Evolutionary conservation across 2,329 filamentous ascomycete genomes (phyloP).

Genomic region (Diaporthe batatas): DNA sequence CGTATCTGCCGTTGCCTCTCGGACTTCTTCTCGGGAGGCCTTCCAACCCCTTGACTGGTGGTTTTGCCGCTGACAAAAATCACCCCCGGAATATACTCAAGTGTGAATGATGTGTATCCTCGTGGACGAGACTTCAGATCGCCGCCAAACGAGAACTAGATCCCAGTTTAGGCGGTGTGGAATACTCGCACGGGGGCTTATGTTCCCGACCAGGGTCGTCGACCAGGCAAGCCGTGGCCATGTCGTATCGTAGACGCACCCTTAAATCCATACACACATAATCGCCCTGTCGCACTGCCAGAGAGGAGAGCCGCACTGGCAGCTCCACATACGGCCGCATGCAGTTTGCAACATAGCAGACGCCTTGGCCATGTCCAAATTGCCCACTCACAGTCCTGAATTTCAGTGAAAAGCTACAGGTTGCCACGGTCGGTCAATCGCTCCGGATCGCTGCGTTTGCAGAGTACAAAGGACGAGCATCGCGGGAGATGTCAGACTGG

Average conservation of each 20-base stretch:
- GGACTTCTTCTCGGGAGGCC: conserved; percentile 26
- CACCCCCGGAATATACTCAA: neutral
- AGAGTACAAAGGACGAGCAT: neutral
- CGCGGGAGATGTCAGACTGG: neutral
- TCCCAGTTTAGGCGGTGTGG: neutral
- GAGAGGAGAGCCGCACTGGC: too few relatives aligned
- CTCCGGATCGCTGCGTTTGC: neutral
- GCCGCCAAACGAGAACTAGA: neutral
- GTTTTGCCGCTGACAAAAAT: conserved; percentile 7
- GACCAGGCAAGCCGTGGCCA: too few relatives aligned
- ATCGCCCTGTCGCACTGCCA: neutral
- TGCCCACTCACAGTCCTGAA: neutral
- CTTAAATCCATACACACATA: neutral
- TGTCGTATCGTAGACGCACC: neutral
- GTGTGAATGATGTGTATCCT: neutral
- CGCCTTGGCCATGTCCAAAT: neutral
- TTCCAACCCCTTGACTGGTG: neutral
- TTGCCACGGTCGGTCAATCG: neutral
- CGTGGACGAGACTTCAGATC: conserved; percentile 4
- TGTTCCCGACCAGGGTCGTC: neutral
- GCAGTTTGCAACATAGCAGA: too few relatives aligned
- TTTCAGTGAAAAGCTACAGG: neutral
- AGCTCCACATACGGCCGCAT: neutral
- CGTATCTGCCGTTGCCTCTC: conserved; percentile 21
- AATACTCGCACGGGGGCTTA: neutral